Evolutionary conservation across 192 early-diverging fungal genomes (phyloP).

Genomic region (Polychytrium aggregatum): DNA sequence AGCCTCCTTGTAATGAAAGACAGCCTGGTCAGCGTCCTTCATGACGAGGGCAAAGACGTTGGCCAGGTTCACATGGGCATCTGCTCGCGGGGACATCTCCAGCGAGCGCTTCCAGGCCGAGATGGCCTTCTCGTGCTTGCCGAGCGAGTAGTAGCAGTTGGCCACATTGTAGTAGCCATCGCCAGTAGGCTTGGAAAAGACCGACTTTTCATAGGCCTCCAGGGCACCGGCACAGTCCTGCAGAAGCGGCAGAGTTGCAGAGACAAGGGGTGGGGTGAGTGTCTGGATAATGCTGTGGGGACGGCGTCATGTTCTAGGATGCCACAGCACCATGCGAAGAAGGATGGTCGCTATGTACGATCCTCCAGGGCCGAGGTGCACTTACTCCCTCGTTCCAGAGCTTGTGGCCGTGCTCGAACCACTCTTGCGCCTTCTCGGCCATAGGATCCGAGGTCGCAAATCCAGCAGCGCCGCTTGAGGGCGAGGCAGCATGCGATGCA

Average conservation of each 20-base stretch:
- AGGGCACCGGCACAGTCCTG: slow-evolving; percentile 20
- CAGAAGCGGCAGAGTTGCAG: not conserved
- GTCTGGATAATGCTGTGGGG: not conserved
- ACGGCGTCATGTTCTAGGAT: not conserved
- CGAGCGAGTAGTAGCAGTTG: slow-evolving; percentile 18
- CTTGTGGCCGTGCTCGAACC: slow-evolving; percentile 11
- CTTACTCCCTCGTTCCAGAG: slow-evolving; percentile 16
- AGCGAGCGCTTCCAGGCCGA: slow-evolving; percentile 48
- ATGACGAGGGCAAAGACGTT: slow-evolving; percentile 41
- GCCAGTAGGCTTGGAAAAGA: slow-evolving; percentile 5
- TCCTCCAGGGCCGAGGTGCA: not conserved
- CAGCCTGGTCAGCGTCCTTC: slow-evolving; percentile 28
- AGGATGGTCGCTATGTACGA: not conserved
- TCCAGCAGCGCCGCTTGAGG: too few species aligned
- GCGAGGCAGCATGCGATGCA: too few species aligned
- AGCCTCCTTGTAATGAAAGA: slow-evolving; percentile 46
- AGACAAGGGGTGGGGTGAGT: not conserved
- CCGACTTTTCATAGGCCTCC: slow-evolving; percentile 18
- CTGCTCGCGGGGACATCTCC: slow-evolving; percentile 37
- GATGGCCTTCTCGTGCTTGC: slow-evolving; percentile 40
- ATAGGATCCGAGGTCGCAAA: too few species aligned
- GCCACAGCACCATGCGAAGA: not conserved
- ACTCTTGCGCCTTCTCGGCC: slow-evolving; percentile 10
- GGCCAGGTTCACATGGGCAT: slow-evolving; percentile 63
- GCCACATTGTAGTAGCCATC: slow-evolving; percentile 36